A percentile compares a stretch with the other conserved stretches of the same genome.
Conservation (phyloP, 1,139 yeast genomes). For the Debaryomyces fabryi region DNA sequence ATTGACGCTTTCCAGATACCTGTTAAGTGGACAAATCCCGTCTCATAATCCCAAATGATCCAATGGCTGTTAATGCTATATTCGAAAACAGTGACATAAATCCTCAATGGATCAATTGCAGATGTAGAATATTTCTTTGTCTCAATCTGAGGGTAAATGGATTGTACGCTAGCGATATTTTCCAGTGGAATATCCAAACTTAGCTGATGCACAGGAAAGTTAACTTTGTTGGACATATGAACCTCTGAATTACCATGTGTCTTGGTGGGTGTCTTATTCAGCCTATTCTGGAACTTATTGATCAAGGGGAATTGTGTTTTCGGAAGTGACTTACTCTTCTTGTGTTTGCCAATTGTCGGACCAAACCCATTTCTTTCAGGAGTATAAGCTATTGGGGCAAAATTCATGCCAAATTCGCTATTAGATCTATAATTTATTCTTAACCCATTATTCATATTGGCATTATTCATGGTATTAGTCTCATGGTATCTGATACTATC, state of each 20-base stretch:
- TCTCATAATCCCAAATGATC: constrained; percentile 86
- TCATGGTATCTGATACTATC: neutral
- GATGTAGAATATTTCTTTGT: constrained; percentile 74
- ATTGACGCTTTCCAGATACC: constrained; percentile 84
- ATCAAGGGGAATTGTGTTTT: constrained; percentile 9
- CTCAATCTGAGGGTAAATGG: constrained; percentile 41
- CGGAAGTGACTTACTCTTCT: constrained; percentile 15
- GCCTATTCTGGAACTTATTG: constrained; percentile 12
- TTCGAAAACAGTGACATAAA: constrained; percentile 73
- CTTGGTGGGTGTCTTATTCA: constrained; percentile 2
- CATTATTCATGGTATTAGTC: neutral
- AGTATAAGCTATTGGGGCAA: constrained; percentile 3
- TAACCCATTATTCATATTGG: neutral
- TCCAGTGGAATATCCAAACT: constrained; percentile 25
- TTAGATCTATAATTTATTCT: neutral
- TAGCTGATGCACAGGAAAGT: constrained; percentile 26
- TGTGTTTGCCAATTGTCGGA: constrained; percentile 8
- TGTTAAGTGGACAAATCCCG: constrained; percentile 88
- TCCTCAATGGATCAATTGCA: constrained; percentile 59
- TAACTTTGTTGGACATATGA: constrained; percentile 14
- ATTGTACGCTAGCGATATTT: constrained; percentile 27
- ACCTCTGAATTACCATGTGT: neutral
- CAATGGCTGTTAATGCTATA: constrained; percentile 65
- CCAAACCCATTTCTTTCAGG: neutral
- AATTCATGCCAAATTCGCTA: constrained; percentile 1